A percentile compares a stretch with the other conserved stretches of the same genome.
Conservation (phyloP, 2,329 filamentous ascomycete species). For the Thermothelomyces thermophilus region DNA sequence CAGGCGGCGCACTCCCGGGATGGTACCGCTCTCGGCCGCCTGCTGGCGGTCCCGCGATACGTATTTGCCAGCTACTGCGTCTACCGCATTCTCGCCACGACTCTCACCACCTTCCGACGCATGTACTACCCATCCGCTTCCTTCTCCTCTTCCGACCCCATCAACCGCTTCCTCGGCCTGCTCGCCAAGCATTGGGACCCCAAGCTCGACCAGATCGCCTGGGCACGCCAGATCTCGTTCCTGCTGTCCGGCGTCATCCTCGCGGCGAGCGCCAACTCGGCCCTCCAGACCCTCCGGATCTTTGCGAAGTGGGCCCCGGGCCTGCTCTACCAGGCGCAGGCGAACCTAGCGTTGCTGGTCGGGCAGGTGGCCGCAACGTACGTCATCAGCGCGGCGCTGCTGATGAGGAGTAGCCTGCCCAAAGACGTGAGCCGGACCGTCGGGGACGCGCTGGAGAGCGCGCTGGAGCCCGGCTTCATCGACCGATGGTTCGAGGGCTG, state of each 20-base stretch:
- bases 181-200: conserved; percentile 80
- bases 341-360: conserved; percentile 71
- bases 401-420: conserved; percentile 73
- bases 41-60: conserved; percentile 57
- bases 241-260: conserved; percentile 77
- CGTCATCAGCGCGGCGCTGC: conserved; percentile 71
- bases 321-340: conserved; percentile 66
- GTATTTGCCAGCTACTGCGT: conserved; percentile 76
- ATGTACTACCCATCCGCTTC: conserved; percentile 40
- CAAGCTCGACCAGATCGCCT: conserved; percentile 71
- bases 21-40: conserved; percentile 58
- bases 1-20: conserved; percentile 59
- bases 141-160: conserved; percentile 69
- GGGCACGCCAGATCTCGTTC: conserved; percentile 81
- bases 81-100: conserved; percentile 71
- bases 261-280: conserved; percentile 71
- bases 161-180: conserved; percentile 75
- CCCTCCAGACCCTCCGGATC: conserved; percentile 77
- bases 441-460: conserved; percentile 68
- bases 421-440: conserved; percentile 70
- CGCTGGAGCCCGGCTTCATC: conserved; percentile 65
- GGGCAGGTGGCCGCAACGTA: conserved; percentile 79
- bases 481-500: conserved; percentile 84
- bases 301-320: conserved; percentile 69
- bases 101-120: conserved; percentile 60